phyloP scores from a whole-genome alignment of 2,329 filamentous ascomycete genomes.

The Magnaporthiopsis rhizophila region DNA sequence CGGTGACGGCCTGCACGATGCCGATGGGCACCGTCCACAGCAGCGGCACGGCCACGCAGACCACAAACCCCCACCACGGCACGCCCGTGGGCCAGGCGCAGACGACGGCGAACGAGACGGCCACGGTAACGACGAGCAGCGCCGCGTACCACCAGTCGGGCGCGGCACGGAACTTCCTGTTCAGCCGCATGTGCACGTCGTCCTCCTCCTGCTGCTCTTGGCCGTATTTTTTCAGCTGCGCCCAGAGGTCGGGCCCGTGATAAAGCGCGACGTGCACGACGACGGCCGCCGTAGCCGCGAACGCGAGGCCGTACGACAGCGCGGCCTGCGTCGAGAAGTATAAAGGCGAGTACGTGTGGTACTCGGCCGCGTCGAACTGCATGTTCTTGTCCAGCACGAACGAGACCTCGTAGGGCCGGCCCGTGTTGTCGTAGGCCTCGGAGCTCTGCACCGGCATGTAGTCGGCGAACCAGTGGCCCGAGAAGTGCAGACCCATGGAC shows the following conservation, averaged over 20 bases:
- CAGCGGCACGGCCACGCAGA: slow-evolving; percentile 49
- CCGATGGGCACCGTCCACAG: slow-evolving; percentile 54
- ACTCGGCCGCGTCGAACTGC: slow-evolving; percentile 52
- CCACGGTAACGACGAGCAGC: slow-evolving; percentile 45
- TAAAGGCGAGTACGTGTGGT: slow-evolving; percentile 57
- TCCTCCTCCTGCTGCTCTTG: slow-evolving; percentile 42
- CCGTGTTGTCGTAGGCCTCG: slow-evolving; percentile 57
- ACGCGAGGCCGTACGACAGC: slow-evolving; percentile 49
- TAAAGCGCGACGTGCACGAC: slow-evolving; percentile 48
- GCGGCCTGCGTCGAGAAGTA: slow-evolving; percentile 57
- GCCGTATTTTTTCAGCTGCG: slow-evolving; percentile 41
- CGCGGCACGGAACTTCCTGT: slow-evolving; percentile 53
- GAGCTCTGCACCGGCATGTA: slow-evolving; percentile 55
- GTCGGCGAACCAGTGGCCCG: slow-evolving; percentile 47
- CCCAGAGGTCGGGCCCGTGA: slow-evolving; percentile 46
- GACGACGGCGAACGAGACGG: slow-evolving; percentile 43
- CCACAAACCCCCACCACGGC: slow-evolving; percentile 48
- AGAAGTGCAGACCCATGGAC: slow-evolving; percentile 52
- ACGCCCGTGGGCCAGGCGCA: slow-evolving; percentile 48
- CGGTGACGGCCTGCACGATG: slow-evolving; percentile 53
- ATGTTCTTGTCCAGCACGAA: slow-evolving; percentile 48
- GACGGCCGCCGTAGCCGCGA: slow-evolving; percentile 58
- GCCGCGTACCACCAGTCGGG: slow-evolving; percentile 51
- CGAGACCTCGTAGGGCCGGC: slow-evolving; percentile 48
- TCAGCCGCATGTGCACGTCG: slow-evolving; percentile 51